These are phyloP conservation scores for Botrytis sinoallii DNA, from an alignment of 2,329 filamentous ascomycete species.

Conservation along the genomic window DNA sequence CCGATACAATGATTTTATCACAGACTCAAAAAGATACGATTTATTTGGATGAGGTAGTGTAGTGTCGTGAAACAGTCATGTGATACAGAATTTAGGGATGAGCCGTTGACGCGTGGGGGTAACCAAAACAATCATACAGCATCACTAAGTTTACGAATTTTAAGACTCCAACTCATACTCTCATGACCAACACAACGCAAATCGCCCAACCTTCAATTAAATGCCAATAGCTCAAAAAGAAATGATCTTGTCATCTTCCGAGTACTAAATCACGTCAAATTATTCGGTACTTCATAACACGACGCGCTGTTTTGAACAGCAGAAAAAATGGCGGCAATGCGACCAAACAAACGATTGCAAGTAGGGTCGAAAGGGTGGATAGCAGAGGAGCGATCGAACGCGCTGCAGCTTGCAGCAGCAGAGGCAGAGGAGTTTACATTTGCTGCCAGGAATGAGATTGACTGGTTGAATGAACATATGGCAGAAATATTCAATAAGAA, in stretches of 20 bases:
- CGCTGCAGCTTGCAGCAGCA: conserved; percentile 69
- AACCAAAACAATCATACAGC: conserved; percentile 26
- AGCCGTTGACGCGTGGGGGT: conserved; percentile 9
- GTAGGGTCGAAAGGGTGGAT: conserved; percentile 87
- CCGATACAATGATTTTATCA: background rate
- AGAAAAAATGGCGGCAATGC: conserved; percentile 35
- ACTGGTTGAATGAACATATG: conserved; percentile 99
- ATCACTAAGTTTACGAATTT: conserved; percentile 22
- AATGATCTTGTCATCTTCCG: conserved; percentile 29
- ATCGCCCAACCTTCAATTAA: background rate
- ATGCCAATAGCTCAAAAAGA: conserved; percentile 22
- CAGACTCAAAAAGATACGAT: background rate
- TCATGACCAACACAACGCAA: conserved; percentile 24
- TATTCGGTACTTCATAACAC: conserved; percentile 18
- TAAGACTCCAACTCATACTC: conserved; percentile 15
- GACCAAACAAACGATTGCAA: conserved; percentile 53
- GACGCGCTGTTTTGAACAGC: conserved; percentile 37
- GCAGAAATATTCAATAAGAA: conserved; percentile 84
- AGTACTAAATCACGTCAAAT: conserved; percentile 11
- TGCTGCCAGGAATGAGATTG: conserved; percentile 87
- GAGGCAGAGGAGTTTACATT: conserved; percentile 93
- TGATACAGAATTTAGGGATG: background rate
- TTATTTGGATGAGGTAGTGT: background rate
- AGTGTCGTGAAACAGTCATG: background rate
- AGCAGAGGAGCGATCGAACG: conserved; percentile 75